phyloP scores from a whole-genome alignment of 257 asterid species.

The Fraxinus cuspidata region DNA sequence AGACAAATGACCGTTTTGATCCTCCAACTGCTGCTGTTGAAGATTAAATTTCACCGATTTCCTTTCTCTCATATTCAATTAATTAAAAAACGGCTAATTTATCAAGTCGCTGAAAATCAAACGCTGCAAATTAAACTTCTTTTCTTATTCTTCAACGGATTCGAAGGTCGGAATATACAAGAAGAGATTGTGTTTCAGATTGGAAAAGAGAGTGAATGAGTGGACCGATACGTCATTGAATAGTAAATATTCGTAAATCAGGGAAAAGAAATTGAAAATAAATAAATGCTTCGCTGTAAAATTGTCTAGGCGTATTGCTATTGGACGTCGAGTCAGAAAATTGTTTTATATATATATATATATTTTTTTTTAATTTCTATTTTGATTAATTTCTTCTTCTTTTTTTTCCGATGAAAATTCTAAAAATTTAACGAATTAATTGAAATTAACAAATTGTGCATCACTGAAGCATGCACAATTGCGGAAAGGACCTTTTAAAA shows the following conservation, averaged over 20 bases:
- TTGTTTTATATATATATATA: no score
- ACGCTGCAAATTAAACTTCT: neutral
- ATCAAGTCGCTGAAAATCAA: constrained; percentile 2
- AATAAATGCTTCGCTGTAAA: neutral
- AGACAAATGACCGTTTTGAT: constrained; percentile 77
- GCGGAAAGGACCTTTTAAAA: no score
- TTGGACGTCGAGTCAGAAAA: no score
- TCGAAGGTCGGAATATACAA: neutral
- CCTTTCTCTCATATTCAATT: constrained; percentile 71
- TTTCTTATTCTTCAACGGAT: neutral
- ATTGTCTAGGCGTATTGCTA: neutral
- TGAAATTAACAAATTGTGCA: no score
- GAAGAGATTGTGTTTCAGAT: neutral
- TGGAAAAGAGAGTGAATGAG: neutral
- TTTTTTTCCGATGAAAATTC: no score
- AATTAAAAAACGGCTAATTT: constrained; percentile 17
- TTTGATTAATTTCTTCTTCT: no score
- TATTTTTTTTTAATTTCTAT: no score
- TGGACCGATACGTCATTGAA: neutral
- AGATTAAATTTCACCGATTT: constrained; percentile 61
- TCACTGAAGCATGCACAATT: no score
- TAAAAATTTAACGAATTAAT: no score
- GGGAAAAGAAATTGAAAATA: neutral
- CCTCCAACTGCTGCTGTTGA: constrained; percentile 49
- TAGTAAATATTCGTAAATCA: neutral